Percentiles rank a stretch among this genome's conserved stretches.
These are phyloP conservation scores for Fraxinus angustifolia DNA, from an alignment of 305 asterid species.

Conservation along the genomic window DNA sequence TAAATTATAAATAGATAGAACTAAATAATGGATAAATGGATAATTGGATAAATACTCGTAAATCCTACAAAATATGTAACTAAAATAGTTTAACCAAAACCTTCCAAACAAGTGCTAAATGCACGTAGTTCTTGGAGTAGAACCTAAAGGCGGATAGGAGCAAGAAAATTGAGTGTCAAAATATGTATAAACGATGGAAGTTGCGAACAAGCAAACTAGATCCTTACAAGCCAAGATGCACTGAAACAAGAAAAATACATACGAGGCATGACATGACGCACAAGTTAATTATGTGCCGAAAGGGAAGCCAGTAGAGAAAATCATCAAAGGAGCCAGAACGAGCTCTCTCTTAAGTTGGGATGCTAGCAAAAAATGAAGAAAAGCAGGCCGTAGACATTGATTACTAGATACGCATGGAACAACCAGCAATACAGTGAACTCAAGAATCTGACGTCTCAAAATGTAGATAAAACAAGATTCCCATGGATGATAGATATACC, in stretches of 20 bases:
- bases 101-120: not conserved
- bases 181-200: not conserved
- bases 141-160: not conserved
- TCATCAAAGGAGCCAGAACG: not conserved
- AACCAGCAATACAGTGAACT: not conserved
- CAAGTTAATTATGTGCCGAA: not conserved
- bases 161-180: not conserved
- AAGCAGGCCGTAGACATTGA: not conserved
- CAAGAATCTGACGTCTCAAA: not conserved
- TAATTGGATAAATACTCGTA: not conserved
- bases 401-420: not conserved
- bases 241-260: not conserved
- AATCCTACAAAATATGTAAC: not conserved
- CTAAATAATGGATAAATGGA: not conserved
- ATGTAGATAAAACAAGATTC: not conserved
- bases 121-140: not conserved
- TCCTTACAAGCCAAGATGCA: not conserved
- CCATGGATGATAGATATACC: not conserved
- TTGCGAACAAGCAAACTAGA: not conserved
- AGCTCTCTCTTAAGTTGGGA: conserved; percentile 36
- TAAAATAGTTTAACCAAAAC: not conserved
- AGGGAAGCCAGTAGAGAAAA: not conserved
- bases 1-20: too few species aligned
- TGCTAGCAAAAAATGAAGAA: not conserved
- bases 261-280: not conserved